Evolutionary conservation across 495 filamentous ascomycete genomes (phyloP).

Genomic region (Opeltia flavorubescens): DNA sequence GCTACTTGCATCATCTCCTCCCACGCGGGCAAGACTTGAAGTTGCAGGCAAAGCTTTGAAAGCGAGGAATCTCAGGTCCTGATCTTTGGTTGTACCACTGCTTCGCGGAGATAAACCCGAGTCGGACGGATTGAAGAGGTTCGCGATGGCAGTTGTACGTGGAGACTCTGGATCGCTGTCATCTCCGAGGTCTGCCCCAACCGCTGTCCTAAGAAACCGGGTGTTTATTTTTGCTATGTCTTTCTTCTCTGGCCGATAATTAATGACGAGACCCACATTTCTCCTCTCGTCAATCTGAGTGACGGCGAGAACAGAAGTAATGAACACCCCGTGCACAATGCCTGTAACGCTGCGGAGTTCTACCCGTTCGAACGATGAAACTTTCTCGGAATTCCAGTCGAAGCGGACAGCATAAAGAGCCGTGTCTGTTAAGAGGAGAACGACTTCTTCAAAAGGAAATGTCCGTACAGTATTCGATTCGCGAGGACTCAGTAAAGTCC

Average conservation of each 20-base stretch:
- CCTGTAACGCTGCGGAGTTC: conserved; percentile 53
- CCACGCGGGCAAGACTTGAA: conserved; percentile 26
- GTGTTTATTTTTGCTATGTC: conserved; percentile 72
- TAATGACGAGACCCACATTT: conserved; percentile 72
- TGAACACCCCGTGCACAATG: conserved; percentile 71
- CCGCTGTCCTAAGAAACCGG: conserved; percentile 53
- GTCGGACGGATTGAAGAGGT: conserved; percentile 17
- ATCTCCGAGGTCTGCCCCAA: conserved; percentile 15
- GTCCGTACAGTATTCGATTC: conserved; percentile 50
- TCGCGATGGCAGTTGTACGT: conserved; percentile 11
- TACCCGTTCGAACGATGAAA: conserved; percentile 77
- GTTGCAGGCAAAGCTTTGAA: conserved; percentile 49
- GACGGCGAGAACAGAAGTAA: conserved; percentile 68
- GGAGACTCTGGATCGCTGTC: conserved; percentile 14
- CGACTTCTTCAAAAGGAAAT: conserved; percentile 66
- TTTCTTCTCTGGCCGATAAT: conserved; percentile 50
- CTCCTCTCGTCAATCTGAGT: conserved; percentile 57
- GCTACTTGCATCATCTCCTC: conserved; percentile 17
- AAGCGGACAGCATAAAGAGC: conserved; percentile 81
- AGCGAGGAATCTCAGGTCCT: conserved; percentile 27
- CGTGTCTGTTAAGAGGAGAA: conserved; percentile 70
- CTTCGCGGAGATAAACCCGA: conserved; percentile 24
- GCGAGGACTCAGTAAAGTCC: conserved; percentile 60
- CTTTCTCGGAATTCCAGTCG: conserved; percentile 87
- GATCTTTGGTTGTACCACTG: conserved; percentile 28